Percentiles rank a stretch among this genome's conserved stretches.
These are phyloP conservation scores for Cadophora sp. DNA, from an alignment of 2,329 filamentous ascomycete genomes.

Conservation along the genomic window DNA sequence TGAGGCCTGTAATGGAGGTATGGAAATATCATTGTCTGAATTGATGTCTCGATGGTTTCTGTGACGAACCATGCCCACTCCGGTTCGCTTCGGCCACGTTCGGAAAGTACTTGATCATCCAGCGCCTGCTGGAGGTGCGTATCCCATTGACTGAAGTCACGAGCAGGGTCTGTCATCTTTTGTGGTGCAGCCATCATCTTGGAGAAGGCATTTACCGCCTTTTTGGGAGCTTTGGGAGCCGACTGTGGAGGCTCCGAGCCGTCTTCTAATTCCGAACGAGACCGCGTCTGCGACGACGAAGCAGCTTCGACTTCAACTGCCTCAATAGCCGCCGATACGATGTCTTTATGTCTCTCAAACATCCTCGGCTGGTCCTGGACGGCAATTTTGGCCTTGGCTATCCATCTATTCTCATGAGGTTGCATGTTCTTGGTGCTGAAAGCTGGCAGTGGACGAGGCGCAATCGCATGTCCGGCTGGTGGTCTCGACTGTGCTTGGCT, in stretches of 20 bases:
- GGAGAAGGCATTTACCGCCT: slow-evolving; percentile 23
- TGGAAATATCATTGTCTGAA: slow-evolving; percentile 8
- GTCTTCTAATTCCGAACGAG: slow-evolving; percentile 15
- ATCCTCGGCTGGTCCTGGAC: slow-evolving; percentile 1
- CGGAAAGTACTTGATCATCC: background rate
- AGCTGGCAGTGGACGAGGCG: background rate
- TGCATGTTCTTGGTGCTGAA: background rate
- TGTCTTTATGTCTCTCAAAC: slow-evolving; percentile 2
- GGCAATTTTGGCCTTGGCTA: background rate
- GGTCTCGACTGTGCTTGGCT: background rate
- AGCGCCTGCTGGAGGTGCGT: slow-evolving; percentile 5
- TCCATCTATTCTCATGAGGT: too few species aligned
- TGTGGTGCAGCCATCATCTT: slow-evolving; percentile 27
- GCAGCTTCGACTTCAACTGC: slow-evolving; percentile 1
- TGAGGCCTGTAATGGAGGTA: slow-evolving; percentile 10
- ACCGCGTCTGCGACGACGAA: slow-evolving; percentile 8
- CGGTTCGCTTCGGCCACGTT: background rate
- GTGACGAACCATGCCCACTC: slow-evolving; percentile 17
- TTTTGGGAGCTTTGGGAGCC: background rate
- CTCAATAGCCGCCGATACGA: slow-evolving; percentile 14
- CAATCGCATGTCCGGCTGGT: background rate
- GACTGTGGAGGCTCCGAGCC: background rate
- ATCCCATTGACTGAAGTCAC: slow-evolving; percentile 6
- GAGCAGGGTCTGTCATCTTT: slow-evolving; percentile 6
- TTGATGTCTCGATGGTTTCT: background rate